Evolutionary conservation across 306 rosid species (phyloP).

Genomic region (Prunus campanulata): DNA sequence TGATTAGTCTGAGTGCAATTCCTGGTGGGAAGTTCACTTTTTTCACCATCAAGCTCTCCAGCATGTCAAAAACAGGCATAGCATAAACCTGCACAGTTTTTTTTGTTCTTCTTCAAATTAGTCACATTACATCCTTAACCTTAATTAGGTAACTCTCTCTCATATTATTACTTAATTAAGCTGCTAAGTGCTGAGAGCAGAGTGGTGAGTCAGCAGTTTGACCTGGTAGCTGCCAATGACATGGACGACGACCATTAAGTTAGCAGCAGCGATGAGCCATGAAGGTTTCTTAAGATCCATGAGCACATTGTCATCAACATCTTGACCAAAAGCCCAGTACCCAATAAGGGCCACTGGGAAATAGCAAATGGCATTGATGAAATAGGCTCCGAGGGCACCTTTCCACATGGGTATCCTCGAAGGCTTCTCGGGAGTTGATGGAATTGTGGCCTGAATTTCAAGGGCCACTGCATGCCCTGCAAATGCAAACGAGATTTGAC

Average conservation of each 20-base stretch:
- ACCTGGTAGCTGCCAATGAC: conserved; percentile 98
- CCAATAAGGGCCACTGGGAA: conserved; percentile 88
- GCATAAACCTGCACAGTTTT: conserved; percentile 62
- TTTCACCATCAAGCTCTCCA: conserved; percentile 62
- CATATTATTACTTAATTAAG: no score
- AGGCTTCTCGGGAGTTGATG: conserved; percentile 81
- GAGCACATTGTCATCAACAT: conserved; percentile 74
- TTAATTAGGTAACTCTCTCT: no score
- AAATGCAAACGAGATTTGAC: conserved; percentile 83
- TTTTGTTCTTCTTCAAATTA: neutral
- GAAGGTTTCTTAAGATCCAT: conserved; percentile 61
- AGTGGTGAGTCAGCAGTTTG: neutral
- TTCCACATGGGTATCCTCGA: conserved; percentile 87
- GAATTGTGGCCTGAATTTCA: conserved; percentile 96
- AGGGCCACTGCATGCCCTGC: conserved; percentile 94
- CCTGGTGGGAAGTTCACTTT: conserved; percentile 62
- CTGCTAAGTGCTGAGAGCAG: neutral
- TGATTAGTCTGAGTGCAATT: conserved; percentile 61
- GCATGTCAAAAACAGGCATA: conserved; percentile 83
- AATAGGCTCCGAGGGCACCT: conserved; percentile 78
- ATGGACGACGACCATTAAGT: conserved; percentile 85
- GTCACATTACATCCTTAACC: neutral
- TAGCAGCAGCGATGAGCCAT: conserved; percentile 91
- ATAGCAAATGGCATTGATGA: conserved; percentile 79
- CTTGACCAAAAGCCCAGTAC: conserved; percentile 89